Base-by-base conservation (phyloP, 2,329 filamentous ascomycete genomes). In the Fusarium sarcochroum region DNA sequence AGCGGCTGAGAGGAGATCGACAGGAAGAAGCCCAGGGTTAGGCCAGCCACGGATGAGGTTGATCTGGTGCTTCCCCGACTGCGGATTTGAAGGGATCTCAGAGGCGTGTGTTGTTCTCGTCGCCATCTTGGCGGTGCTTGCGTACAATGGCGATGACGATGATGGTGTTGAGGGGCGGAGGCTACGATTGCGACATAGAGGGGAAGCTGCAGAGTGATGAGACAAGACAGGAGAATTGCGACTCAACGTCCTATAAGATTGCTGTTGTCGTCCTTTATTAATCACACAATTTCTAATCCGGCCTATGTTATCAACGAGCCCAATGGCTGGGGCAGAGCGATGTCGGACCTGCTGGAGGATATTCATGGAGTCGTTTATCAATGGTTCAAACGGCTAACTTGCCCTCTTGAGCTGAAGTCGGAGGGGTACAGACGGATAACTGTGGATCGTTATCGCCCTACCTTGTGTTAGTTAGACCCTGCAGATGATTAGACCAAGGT, bases 41-140 rank as follows among this genome's bases (percentile, higher is more conserved):
- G 91, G 91, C 90, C 91, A 93, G 72, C 91, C 91, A 44, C 87
- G 84, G 54, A 90, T 81, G 58, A 92, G 82, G 74, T 92, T 91
- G 75, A 92, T 91, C 20, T 80, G 80, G 30, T 78, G 80, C 58
- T 81, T 78, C 17, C 52, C 57, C 5, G 73, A 56, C n/a, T 60
- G 34, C 9, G 68, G 27, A 68, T 77, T 75, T 18, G 64, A 54
- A 34, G 65, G 23, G 37, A 64, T 30, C 14, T 68, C 56, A 13
- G 69, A 64, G 35, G 64, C 51, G 14, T 57, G 68, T 32, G 58
- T 55, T 40, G 61, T 53, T 18, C 48, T 65, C n/a, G 50, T 51
- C 13, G 46, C 23, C 50, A 54, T 68, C 6, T 35, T 55, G 27
- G 45, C 27, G 25, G 25, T 45, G 51, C 11, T 45, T 23, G 47